phyloP scores from a whole-genome alignment of 2,329 filamentous ascomycete genomes.

The Tetracladium maxilliforme region DNA sequence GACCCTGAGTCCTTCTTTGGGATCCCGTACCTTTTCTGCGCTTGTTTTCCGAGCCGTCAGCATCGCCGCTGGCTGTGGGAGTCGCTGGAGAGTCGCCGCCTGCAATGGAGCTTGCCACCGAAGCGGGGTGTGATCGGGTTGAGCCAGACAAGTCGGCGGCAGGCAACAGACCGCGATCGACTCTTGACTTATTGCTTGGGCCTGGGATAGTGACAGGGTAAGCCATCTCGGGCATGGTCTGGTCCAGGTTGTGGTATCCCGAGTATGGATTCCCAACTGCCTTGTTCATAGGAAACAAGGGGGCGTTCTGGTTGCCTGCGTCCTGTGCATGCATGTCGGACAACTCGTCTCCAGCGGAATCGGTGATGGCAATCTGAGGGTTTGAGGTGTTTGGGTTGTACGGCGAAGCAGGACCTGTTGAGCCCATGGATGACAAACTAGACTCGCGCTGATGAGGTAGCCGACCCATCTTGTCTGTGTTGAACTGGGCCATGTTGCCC shows the following conservation, averaged over 20 bases:
- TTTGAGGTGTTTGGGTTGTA: slow-evolving; percentile 39
- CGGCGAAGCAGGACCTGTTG: slow-evolving; percentile 43
- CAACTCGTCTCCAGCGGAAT: slow-evolving; percentile 27
- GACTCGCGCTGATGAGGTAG: slow-evolving; percentile 42
- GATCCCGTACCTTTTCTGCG: slow-evolving; percentile 37
- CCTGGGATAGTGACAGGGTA: slow-evolving; percentile 23
- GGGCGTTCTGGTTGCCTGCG: slow-evolving; percentile 20
- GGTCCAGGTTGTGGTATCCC: slow-evolving; percentile 12
- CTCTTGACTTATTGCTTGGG: slow-evolving; percentile 7
- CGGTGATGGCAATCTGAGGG: slow-evolving; percentile 40
- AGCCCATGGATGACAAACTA: slow-evolving; percentile 44
- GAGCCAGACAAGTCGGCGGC: slow-evolving; percentile 9
- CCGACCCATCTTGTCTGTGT: no score
- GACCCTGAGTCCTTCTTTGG: slow-evolving; percentile 17
- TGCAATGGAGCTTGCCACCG: slow-evolving; percentile 40
- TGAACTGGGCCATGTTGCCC: no score
- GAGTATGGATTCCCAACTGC: slow-evolving; percentile 16
- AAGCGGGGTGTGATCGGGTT: slow-evolving; percentile 32
- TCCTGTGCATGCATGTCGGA: slow-evolving; percentile 22
- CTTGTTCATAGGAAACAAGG: slow-evolving; percentile 13
- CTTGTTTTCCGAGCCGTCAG: slow-evolving; percentile 27
- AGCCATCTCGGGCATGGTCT: slow-evolving; percentile 22
- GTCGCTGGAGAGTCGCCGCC: slow-evolving; percentile 45
- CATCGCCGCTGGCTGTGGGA: slow-evolving; percentile 33
- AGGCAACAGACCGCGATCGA: slow-evolving; percentile 8